Evolutionary conservation across 1,284 basidiomycete species (phyloP).

Genomic region (Coniophora puteana): DNA sequence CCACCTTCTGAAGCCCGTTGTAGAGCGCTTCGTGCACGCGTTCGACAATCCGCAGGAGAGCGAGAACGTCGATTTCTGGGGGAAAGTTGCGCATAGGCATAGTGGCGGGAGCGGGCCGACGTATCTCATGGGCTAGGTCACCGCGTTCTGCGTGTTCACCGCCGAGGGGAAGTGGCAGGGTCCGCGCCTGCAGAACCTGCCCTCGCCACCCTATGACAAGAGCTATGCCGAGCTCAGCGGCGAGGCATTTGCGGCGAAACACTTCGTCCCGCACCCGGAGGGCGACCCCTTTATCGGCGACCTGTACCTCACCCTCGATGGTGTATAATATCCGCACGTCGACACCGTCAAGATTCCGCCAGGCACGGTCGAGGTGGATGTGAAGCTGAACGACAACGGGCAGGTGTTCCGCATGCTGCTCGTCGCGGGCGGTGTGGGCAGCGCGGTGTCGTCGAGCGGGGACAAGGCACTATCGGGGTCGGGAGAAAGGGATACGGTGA

Average conservation of each 20-base stretch:
- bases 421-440: constrained; percentile 37
- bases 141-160: constrained; percentile 36
- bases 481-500: constrained; percentile 27
- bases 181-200: constrained; percentile 25
- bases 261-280: constrained; percentile 20
- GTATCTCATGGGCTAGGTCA: constrained; percentile 35
- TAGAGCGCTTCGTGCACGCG: constrained; percentile 32
- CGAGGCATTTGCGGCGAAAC: constrained; percentile 25
- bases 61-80: constrained; percentile 36
- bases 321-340: constrained; percentile 32
- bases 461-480: constrained; percentile 25
- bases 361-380: constrained; percentile 34
- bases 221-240: constrained; percentile 24
- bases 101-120: constrained; percentile 21
- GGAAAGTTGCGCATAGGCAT: constrained; percentile 24
- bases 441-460: constrained; percentile 28
- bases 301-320: constrained; percentile 31
- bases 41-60: constrained; percentile 29
- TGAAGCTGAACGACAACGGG: constrained; percentile 35
- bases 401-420: constrained; percentile 28
- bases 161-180: constrained; percentile 31
- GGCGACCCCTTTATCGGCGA: too few species aligned
- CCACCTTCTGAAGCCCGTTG: constrained; percentile 34
- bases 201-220: constrained; percentile 22
- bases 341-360: constrained; percentile 28